Conservation (phyloP, 371 early-diverging fungal species). For the Furculomyces boomerangus region DNA sequence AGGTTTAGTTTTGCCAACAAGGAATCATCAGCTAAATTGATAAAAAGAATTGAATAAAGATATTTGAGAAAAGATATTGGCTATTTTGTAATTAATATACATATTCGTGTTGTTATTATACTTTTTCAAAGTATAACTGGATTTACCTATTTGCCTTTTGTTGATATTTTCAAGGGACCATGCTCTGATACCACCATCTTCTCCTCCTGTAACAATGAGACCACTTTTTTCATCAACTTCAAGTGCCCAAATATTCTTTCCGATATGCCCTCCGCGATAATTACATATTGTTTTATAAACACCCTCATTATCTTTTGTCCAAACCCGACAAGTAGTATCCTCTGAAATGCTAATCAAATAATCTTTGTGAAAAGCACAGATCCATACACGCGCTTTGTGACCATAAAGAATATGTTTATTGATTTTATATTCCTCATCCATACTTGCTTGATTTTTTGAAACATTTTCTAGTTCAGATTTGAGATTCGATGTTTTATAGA, state of each 20-base stretch:
- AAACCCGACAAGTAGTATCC: slow-evolving; percentile 65
- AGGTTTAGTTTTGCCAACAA: too few species aligned
- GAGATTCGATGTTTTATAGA: too few species aligned
- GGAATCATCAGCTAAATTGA: too few species aligned
- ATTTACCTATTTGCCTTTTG: neutral
- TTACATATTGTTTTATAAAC: slow-evolving; percentile 32
- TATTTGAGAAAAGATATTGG: too few species aligned
- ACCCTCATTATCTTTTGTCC: slow-evolving; percentile 23
- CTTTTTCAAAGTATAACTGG: too few species aligned
- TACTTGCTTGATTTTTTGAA: neutral
- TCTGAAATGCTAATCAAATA: slow-evolving; percentile 48
- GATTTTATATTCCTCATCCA: neutral
- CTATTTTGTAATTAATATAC: too few species aligned
- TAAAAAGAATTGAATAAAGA: too few species aligned
- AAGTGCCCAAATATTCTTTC: slow-evolving; percentile 70
- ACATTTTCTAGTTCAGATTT: neutral
- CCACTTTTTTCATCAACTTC: slow-evolving; percentile 17
- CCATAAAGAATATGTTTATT: slow-evolving; percentile 35
- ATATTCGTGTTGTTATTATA: too few species aligned
- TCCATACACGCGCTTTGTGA: slow-evolving; percentile 70
- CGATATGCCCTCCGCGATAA: slow-evolving; percentile 57
- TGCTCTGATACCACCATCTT: neutral
- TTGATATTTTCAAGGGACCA: neutral
- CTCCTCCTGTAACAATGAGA: neutral
- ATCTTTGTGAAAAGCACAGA: slow-evolving; percentile 38